Evolutionary conservation across 352 stramenopile genomes (phyloP).

Genomic region (Thalassiosira mediterranea): DNA sequence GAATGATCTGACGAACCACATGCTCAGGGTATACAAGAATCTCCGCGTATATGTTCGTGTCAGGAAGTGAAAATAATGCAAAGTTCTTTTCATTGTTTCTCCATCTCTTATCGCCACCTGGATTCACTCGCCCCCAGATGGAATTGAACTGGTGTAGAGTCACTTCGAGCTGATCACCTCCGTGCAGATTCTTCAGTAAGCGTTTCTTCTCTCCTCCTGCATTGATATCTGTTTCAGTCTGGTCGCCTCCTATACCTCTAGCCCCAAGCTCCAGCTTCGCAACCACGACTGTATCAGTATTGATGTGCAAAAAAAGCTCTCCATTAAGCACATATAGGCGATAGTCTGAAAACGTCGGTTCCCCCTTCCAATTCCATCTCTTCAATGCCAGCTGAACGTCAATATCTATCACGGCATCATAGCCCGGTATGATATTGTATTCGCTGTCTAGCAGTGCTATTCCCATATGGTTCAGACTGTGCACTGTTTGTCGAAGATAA

Average conservation of each 20-base stretch:
- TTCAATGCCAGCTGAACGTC: neutral
- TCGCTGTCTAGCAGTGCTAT: constrained; percentile 23
- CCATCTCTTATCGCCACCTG: constrained; percentile 3
- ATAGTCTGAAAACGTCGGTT: constrained; percentile 23
- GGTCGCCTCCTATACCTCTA: constrained; percentile 10
- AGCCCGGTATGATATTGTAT: constrained; percentile 10
- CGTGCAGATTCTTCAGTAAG: constrained; percentile 13
- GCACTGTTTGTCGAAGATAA: constrained; percentile 22
- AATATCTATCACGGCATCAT: constrained; percentile 13
- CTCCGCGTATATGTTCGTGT: constrained; percentile 12
- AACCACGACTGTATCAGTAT: neutral
- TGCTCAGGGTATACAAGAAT: constrained; percentile 7
- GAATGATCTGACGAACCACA: constrained; percentile 5
- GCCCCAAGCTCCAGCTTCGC: constrained; percentile 14
- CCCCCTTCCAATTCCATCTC: neutral
- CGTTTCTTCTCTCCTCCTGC: constrained; percentile 13
- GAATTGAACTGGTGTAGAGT: constrained; percentile 18
- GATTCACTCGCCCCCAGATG: no score
- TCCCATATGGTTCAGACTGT: constrained; percentile 14
- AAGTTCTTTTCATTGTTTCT: constrained; percentile 13
- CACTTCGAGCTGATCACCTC: constrained; percentile 3
- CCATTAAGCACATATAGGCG: constrained; percentile 16
- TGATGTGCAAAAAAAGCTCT: constrained; percentile 17
- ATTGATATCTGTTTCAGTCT: neutral
- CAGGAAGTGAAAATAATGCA: constrained; percentile 5